Evolutionary conservation across 73 alveolate species (phyloP).

Genomic region (Strombidium stylifer): DNA sequence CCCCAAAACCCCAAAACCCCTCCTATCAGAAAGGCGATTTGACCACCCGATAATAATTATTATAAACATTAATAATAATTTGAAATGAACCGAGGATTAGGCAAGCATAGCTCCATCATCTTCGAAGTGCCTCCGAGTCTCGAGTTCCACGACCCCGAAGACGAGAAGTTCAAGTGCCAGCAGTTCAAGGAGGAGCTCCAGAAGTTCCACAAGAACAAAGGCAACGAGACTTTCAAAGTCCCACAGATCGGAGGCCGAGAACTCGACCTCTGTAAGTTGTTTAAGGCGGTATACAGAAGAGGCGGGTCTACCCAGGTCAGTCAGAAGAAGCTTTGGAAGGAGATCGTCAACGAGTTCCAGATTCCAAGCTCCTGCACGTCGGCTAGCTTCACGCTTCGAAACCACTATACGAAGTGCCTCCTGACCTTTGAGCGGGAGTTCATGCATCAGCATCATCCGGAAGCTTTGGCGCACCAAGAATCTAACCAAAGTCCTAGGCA

Average conservation of each 20-base stretch:
- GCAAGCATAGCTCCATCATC: not conserved
- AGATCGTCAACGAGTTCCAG: conserved; percentile 92
- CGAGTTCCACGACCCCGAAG: conserved; percentile 61
- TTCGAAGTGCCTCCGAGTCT: conserved; percentile 16
- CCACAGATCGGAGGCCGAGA: conserved; percentile 98
- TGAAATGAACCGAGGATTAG: not conserved
- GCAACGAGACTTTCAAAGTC: conserved; percentile 86
- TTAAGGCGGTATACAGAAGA: conserved; percentile 91
- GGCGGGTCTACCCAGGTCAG: conserved; percentile 96
- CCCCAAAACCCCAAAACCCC: conserved; percentile 9
- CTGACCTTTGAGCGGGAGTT: conserved; percentile 88
- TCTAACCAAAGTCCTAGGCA: not conserved
- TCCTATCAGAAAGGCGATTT: not conserved
- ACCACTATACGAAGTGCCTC: conserved; percentile 93
- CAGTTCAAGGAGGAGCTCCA: conserved; percentile 75
- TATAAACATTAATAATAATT: not conserved
- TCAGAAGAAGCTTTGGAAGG: conserved; percentile 96
- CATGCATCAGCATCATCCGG: conserved; percentile 72
- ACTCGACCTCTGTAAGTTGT: conserved; percentile 91
- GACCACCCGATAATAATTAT: not conserved
- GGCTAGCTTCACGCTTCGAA: conserved; percentile 94
- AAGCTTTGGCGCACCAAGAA: conserved; percentile 24
- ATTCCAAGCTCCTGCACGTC: conserved; percentile 97
- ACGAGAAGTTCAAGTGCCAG: conserved; percentile 62
- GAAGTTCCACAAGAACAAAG: conserved; percentile 64